Evolutionary conservation across 768 basidiomycete genomes (phyloP).

Genomic region (Tulasnella sp.): DNA sequence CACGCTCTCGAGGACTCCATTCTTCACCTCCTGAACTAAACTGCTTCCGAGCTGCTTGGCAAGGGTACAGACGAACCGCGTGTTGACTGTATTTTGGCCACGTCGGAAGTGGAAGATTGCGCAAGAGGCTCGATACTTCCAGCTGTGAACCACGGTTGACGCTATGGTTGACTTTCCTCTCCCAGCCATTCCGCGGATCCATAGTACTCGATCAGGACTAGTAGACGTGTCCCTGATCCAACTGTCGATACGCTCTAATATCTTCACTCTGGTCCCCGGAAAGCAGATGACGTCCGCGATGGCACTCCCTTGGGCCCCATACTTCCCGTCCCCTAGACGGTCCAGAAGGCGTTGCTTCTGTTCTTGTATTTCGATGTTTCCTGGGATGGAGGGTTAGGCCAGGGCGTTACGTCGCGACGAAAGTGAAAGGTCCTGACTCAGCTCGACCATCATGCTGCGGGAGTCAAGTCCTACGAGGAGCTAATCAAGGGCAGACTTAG

Average conservation of each 20-base stretch:
- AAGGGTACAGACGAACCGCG: not conserved
- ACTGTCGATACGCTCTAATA: not conserved
- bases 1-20: not conserved
- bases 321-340: not conserved
- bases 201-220: not conserved
- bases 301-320: not conserved
- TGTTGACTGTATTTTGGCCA: not conserved
- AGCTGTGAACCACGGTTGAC: not conserved
- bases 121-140: not conserved
- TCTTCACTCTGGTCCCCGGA: not conserved
- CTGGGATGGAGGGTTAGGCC: not conserved
- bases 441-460: not conserved
- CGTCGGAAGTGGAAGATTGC: not conserved
- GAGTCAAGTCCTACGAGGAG: not conserved
- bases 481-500: not conserved
- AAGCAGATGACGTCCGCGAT: not conserved
- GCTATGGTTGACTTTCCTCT: not conserved
- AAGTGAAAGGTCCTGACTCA: not conserved
- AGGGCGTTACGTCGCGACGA: accelerated
- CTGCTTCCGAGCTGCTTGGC: not conserved
- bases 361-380: not conserved
- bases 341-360: not conserved
- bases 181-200: not conserved
- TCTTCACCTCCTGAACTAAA: not conserved
- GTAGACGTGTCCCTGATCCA: not conserved